Evolutionary conservation across 352 stramenopile genomes (phyloP), one percentile per base, ranked within the genome.

Genomic region (Phytophthora brassicae): DNA sequence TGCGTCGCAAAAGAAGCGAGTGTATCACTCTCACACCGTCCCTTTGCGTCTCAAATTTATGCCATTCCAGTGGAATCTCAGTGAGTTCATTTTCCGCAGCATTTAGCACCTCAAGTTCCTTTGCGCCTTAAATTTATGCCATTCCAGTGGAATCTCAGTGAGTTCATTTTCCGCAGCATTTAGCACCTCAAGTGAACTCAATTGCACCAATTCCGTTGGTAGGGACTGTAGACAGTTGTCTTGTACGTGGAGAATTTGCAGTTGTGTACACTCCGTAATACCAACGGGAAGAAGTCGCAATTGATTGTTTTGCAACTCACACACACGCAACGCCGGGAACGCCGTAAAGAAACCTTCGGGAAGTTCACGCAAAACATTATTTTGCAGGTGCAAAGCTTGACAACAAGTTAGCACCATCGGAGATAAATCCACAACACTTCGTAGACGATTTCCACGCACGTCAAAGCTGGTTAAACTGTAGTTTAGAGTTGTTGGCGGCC

Each of bases 121-220:
- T 44, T 85, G 56, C 6, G 47, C 60, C 16, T 56, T 56, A 12
- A 90, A 90, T 19, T 14, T 49, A 44, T 75, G 73, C 78, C 79
- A 90, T 17, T 78, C 77, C 22, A 68, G 59, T 1, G 81, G 81
- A 31, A 90, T 68, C 0, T 49, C 59, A 3, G 46, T 64, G 6
- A 90, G 29, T 17, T 77, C 64, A 42, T 90, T 90, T 13, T 83
- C 72, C 0, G 56, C 70, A 9, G 74, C 64, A 42, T 85, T 85
- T 8, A 90, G 41, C 14, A 73, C 46, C 14, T 66, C 44, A 2
- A 90, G 68, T n/a, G 38, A 49, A 16, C 44, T 33, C 19, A 90
- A 58, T 1, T 50, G 22, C 1, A 33, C 56, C 2, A 90, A 63
- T 4, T 66, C 60, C 1, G 50, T 29, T 0, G 79, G 67, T 22